Conservation (phyloP, 257 asterid species). For the Nemophila menziesii region DNA sequence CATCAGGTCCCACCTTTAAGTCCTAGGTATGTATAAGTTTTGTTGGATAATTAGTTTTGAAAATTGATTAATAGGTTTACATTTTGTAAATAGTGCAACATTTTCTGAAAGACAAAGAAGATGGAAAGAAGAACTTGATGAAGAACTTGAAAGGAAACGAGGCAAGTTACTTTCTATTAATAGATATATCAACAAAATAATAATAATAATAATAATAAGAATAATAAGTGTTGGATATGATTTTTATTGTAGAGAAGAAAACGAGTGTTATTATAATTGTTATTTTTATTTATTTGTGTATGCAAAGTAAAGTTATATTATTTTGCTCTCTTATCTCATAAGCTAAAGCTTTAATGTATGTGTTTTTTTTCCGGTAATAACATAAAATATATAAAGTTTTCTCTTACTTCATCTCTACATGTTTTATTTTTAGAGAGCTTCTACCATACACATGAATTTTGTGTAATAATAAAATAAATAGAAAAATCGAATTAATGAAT, state of each 20-base stretch:
- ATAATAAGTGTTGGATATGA: constrained; percentile 3
- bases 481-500: too few species aligned
- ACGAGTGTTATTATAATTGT: too few species aligned
- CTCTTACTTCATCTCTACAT: neutral
- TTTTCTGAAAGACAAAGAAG: constrained; percentile 28
- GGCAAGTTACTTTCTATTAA: constrained; percentile 15
- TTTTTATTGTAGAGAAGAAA: constrained; percentile 21
- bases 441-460: too few species aligned
- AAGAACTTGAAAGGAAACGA: constrained; percentile 36
- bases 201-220: too few species aligned
- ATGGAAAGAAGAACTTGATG: constrained; percentile 37
- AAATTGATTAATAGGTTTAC: constrained; percentile 3
- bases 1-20: constrained; percentile 23
- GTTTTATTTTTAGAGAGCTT: too few species aligned
- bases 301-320: neutral
- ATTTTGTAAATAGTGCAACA: constrained; percentile 13
- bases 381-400: too few species aligned
- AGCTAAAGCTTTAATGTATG: neutral
- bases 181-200: too few species aligned
- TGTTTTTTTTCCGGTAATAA: too few species aligned
- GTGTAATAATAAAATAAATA: too few species aligned
- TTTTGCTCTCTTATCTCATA: neutral
- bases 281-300: constrained; percentile 3
- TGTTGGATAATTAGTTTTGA: neutral
- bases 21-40: constrained; percentile 19